Conservation (phyloP, 129 eudicot species). For the Rutidosis leptorrhynchoides region DNA sequence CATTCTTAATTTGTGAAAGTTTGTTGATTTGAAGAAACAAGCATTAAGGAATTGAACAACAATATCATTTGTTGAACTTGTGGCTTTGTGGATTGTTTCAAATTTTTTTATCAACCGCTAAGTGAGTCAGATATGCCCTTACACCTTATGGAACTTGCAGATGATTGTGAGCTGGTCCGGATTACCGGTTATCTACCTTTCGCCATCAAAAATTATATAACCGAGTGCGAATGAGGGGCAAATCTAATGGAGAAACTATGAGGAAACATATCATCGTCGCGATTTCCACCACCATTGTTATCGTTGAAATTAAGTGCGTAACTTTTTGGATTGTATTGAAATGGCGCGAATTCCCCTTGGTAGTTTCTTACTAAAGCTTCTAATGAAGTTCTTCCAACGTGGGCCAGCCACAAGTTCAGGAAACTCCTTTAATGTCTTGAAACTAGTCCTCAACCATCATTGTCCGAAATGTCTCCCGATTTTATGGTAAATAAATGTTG, state of each 20-base stretch:
- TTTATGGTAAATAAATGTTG: constrained; percentile 16
- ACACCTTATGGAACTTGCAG: too few relatives aligned
- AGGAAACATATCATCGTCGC: constrained; percentile 35
- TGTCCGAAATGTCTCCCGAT: constrained; percentile 19
- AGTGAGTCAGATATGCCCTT: too few relatives aligned
- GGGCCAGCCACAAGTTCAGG: constrained; percentile 85
- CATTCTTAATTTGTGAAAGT: constrained; percentile 1
- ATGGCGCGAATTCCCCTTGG: constrained; percentile 27
- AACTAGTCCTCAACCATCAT: constrained; percentile 48
- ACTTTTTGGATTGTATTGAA: constrained; percentile 61
- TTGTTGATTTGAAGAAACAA: neutral
- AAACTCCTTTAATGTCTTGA: constrained; percentile 52
- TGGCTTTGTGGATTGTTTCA: neutral
- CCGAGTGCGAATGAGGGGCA: constrained; percentile 39
- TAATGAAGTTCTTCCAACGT: constrained; percentile 76
- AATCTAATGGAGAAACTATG: constrained; percentile 57
- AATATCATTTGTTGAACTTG: neutral
- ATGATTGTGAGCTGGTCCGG: too few relatives aligned
- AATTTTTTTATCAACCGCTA: neutral
- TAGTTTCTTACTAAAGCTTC: constrained; percentile 51
- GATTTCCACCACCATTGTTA: constrained; percentile 24
- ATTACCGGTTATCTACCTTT: too few relatives aligned
- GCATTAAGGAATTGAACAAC: neutral
- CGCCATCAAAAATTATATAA: neutral
- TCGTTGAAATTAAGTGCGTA: constrained; percentile 71